phyloP scores from a whole-genome alignment of 2,329 filamentous ascomycete genomes.

The Trichoderma sp. region DNA sequence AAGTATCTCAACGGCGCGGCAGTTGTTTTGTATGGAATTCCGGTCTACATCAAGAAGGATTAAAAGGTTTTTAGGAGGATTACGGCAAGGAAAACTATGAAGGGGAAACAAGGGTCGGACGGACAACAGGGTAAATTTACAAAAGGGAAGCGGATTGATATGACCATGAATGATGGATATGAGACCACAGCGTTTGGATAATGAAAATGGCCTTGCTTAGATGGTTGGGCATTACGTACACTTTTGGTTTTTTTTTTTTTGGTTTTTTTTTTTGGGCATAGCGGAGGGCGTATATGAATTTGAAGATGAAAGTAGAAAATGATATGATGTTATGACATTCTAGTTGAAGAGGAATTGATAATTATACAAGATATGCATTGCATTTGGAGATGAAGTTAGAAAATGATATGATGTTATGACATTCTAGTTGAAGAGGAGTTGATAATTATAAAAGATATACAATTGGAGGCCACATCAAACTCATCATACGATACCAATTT shows the following conservation, averaged over 20 bases:
- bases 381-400: neutral
- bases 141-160: neutral
- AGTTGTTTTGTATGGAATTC: constrained; percentile 92
- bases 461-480: neutral
- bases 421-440: neutral
- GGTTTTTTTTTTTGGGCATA: neutral
- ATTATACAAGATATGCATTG: no score
- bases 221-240: neutral
- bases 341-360: neutral
- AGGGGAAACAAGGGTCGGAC: neutral
- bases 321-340: neutral
- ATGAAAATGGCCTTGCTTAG: neutral
- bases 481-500: neutral
- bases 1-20: constrained; percentile 91
- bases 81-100: neutral
- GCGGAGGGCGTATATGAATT: neutral
- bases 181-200: neutral
- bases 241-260: neutral
- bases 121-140: neutral
- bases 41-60: constrained; percentile 68
- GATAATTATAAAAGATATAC: neutral
- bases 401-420: neutral
- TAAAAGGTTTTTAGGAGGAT: neutral
- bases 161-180: neutral
- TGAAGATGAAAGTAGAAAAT: neutral